phyloP scores from a whole-genome alignment of 805 yeast species.

The Isabelozyma pseudorhagii region DNA sequence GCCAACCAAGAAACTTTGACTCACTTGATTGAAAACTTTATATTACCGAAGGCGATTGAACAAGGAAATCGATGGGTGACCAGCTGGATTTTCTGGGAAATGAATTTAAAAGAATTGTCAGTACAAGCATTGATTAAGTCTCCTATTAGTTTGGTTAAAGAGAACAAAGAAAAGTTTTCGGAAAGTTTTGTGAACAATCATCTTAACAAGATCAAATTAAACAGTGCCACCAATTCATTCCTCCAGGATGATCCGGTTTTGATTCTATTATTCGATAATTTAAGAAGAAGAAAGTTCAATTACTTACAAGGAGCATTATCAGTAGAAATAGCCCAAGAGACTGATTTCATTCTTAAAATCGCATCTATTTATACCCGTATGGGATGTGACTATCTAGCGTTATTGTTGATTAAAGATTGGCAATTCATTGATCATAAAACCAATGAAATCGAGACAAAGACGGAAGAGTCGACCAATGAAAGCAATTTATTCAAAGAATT shows the following conservation, averaged over 20 bases:
- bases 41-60: conserved; percentile 56
- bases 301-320: conserved; percentile 50
- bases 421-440: conserved; percentile 35
- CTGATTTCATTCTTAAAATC: conserved; percentile 57
- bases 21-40: conserved; percentile 44
- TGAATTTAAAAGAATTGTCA: conserved; percentile 40
- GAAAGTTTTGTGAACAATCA: conserved; percentile 13
- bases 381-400: conserved; percentile 86
- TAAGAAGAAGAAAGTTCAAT: conserved; percentile 51
- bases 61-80: conserved; percentile 77
- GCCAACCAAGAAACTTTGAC: conserved; percentile 33
- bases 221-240: conserved; percentile 26
- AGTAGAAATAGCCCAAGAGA: conserved; percentile 48
- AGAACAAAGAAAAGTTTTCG: conserved; percentile 18
- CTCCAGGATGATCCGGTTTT: conserved; percentile 81
- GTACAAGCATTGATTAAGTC: conserved; percentile 64
- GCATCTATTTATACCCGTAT: conserved; percentile 70
- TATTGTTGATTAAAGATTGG: conserved; percentile 68
- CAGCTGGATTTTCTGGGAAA: conserved; percentile 77
- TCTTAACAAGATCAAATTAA: conserved; percentile 8
- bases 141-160: conserved; percentile 35
- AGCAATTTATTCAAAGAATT: conserved; percentile 12
- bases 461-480: background rate
- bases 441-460: background rate
- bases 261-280: conserved; percentile 57